Evolutionary conservation across 2,329 filamentous ascomycete species (phyloP), one percentile per base, ranked within the genome.

Genomic region (Ceratocystis cubensis): DNA sequence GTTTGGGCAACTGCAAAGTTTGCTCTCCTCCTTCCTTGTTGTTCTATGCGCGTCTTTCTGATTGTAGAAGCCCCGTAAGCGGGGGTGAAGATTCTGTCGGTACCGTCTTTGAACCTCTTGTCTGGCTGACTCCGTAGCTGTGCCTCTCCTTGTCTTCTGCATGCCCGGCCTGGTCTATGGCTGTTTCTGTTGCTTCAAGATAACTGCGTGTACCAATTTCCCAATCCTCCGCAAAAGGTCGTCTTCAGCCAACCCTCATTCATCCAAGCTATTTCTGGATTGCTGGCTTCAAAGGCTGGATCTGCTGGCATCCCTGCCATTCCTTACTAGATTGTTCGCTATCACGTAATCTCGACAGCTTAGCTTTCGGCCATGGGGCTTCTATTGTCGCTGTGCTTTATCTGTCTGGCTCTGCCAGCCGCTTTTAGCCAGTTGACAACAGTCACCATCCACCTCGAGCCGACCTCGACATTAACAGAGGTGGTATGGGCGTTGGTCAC

Each of bases 401-500:
- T 59, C 33, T 59, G 15, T 33, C 30, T 59, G 56, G 56, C 33
- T 25, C 56, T 59, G 28, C 56, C 56, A 20, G n/a, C 28, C 28
- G 50, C 61, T 13, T 25, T 45, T 13, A 20, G 30, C 61, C 37
- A 50, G 41, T 25, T 66, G n/a, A 64, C 67, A 3, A 62, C 56
- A 3, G 17, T 66, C 3, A 66, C 67, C 2, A 65, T 66, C 25
- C 30, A 61, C 5, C 48, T 46, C 28, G 48, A 61, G 15, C 48
- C 50, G 13, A 37, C 57, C 1, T 45, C 61, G 15, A 68, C 64
- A 28, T 45, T 53, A 13, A 63, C 65, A 8, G 30, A 37, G 30
- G 56, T 48, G 5, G n/a, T 61, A 7, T 61, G 30, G 53, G 61
- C 61, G 3, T 37, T 64, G 15, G 65, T 66, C 13, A 66, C 61